These are phyloP conservation scores for Bretschneidera sinensis DNA, from an alignment of 345 rosid species.

Conservation along the genomic window DNA sequence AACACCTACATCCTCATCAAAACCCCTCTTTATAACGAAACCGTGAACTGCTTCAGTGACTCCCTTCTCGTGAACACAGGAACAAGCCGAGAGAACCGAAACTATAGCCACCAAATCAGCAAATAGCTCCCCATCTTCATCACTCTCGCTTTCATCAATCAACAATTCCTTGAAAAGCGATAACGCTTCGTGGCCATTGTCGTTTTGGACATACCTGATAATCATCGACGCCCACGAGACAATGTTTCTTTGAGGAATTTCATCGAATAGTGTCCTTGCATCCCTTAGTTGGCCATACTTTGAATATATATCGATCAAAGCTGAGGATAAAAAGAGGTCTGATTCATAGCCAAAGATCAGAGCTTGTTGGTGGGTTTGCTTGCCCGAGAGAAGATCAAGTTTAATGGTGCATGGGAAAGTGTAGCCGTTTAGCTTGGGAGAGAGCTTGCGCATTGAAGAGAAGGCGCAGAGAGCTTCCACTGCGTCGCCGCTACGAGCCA, in stretches of 20 bases:
- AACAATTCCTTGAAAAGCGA: conserved; percentile 64
- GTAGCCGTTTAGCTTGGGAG: conserved; percentile 63
- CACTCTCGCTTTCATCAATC: conserved; percentile 37
- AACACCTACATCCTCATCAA: conserved; percentile 46
- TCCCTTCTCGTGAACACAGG: conserved; percentile 41
- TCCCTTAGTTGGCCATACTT: conserved; percentile 53
- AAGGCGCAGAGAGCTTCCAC: conserved; percentile 74
- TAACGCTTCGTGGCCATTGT: conserved; percentile 44
- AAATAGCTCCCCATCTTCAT: conserved; percentile 22
- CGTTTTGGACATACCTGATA: conserved; percentile 62
- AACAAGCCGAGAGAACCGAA: conserved; percentile 78
- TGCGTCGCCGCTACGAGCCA: conserved; percentile 77
- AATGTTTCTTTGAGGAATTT: conserved; percentile 59
- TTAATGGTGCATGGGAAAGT: conserved; percentile 83
- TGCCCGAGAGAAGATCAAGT: conserved; percentile 64
- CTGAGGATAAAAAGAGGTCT: conserved; percentile 73
- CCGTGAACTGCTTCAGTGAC: conserved; percentile 61
- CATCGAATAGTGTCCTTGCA: conserved; percentile 71
- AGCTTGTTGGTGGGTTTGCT: conserved; percentile 82
- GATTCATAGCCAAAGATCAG: conserved; percentile 57
- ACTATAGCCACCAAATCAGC: conserved; percentile 60
- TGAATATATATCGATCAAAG: conserved; percentile 67
- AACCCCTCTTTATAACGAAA: conserved; percentile 56
- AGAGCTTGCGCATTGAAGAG: conserved; percentile 70
- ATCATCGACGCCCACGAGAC: conserved; percentile 91